A percentile compares a stretch with the other conserved stretches of the same genome.
Evolutionary conservation across 108 stramenopile species (phyloP).

Genomic region (Pseudonitzschia pungens): DNA sequence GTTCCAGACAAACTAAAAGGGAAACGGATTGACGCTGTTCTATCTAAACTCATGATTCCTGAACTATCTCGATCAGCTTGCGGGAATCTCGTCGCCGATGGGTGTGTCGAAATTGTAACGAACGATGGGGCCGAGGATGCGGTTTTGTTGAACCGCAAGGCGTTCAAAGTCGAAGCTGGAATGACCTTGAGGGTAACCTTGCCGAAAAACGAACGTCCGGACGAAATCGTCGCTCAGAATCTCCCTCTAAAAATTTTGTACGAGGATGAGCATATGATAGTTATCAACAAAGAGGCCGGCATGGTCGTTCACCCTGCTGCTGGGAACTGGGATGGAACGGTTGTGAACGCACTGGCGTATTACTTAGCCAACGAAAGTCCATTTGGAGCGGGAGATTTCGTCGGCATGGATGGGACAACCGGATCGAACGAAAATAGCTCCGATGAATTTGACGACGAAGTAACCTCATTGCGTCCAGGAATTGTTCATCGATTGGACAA

Average conservation of each 20-base stretch:
- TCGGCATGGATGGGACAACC: conserved; percentile 23
- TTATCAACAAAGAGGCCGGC: conserved; percentile 88
- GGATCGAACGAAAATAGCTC: conserved; percentile 17
- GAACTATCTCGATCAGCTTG: conserved; percentile 48
- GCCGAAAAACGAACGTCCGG: conserved; percentile 37
- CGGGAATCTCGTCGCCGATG: conserved; percentile 49
- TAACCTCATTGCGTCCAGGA: conserved; percentile 85
- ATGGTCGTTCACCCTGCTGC: conserved; percentile 98
- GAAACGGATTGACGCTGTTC: conserved; percentile 53
- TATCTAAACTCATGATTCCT: conserved; percentile 37
- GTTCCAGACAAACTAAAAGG: conserved; percentile 39
- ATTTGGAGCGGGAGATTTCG: conserved; percentile 68
- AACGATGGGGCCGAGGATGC: background rate
- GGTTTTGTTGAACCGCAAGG: conserved; percentile 42
- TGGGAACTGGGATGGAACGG: conserved; percentile 94
- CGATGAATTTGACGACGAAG: conserved; percentile 42
- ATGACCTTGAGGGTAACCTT: conserved; percentile 29
- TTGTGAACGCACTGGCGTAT: conserved; percentile 93
- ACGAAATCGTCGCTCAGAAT: conserved; percentile 76
- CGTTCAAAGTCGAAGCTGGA: conserved; percentile 49
- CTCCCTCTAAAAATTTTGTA: conserved; percentile 81
- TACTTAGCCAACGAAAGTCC: conserved; percentile 72
- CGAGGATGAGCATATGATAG: conserved; percentile 93
- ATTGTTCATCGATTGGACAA: conserved; percentile 97
- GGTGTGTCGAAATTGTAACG: conserved; percentile 26